Base-by-base conservation (phyloP, 768 basidiomycete genomes). In the Pleurotus citrinopileatus region DNA sequence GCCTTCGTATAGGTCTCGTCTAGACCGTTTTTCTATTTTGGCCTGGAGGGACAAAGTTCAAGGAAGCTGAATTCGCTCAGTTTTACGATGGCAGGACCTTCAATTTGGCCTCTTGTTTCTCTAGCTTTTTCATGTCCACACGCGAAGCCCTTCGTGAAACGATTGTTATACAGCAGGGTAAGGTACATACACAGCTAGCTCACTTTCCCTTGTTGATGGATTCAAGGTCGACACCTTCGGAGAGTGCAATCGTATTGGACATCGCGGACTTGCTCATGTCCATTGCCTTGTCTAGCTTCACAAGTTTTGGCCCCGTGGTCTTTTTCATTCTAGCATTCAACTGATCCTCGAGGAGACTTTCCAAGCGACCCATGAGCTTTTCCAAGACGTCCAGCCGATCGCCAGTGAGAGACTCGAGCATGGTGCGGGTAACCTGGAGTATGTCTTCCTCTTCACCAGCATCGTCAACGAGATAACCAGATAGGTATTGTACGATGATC, bases 101-200 rank as follows among this genome's bases (percentile, higher is more conserved):
- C 61, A 98, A 83, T 68, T 99, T 99, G 1, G 94, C 93, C 70
- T 99, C 97, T 62, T 94, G 91, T 70, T 97, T 96, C 72, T 96
- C 94, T 7, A 97, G 82, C 63, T 95, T 95, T 71, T 94, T 96
- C 56, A 97, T 82, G 73, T 97, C 94, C 43, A 97, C 94, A 25
- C 89, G 86, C 32, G 91, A 92, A 28, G 89, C 91, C 71, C 94
- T 91, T 68, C 23, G 47, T 47, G 12, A 38, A 45, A 52, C 47
- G 60, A 56, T 57, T 56, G 52, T 47, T 52, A 51, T 50, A 42
- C 17, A 48, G 32, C 42, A 43, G 23, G 37, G 57, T 42, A 34
- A 38, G 23, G n/a, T 34, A 12, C 9, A 26, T 53, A 15, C 13
- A 46, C n/a, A 34, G 25, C 25, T 19, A 10, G 73, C 68, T 67